These are phyloP conservation scores for Globisporangium paroecandrum DNA, from an alignment of 352 stramenopile species.

Conservation along the genomic window DNA sequence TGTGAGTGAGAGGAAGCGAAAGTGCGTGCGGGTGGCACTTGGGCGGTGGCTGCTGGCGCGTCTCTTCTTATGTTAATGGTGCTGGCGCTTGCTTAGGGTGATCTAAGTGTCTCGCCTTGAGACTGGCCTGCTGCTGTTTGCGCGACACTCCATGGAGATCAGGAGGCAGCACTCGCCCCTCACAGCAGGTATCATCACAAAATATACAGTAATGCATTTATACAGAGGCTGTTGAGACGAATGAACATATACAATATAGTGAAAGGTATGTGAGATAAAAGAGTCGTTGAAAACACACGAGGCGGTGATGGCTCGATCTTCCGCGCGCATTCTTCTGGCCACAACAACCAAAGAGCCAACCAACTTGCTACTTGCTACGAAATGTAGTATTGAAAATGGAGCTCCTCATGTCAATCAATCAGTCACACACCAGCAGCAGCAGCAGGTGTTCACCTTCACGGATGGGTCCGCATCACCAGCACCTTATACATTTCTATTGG, in stretches of 20 bases:
- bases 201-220: background rate
- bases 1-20: background rate
- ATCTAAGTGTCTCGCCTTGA: background rate
- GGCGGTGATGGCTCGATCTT: conserved; percentile 3
- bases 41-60: background rate
- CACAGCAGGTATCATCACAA: background rate
- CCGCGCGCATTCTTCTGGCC: conserved; percentile 10
- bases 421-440: no score
- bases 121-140: background rate
- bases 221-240: background rate
- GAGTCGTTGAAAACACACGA: background rate
- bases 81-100: background rate
- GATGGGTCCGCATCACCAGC: background rate
- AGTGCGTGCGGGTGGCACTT: background rate
- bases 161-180: background rate
- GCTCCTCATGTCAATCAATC: no score
- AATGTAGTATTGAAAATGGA: background rate
- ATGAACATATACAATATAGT: background rate
- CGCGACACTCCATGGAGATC: conserved; percentile 1
- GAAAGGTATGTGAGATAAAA: background rate
- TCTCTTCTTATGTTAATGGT: background rate
- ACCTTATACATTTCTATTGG: background rate
- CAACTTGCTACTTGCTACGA: background rate
- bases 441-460: no score
- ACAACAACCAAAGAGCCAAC: background rate